Evolutionary conservation across 2,329 filamentous ascomycete species (phyloP), one percentile per base, ranked within the genome.

Genomic region (Pleoardoris graminearum): DNA sequence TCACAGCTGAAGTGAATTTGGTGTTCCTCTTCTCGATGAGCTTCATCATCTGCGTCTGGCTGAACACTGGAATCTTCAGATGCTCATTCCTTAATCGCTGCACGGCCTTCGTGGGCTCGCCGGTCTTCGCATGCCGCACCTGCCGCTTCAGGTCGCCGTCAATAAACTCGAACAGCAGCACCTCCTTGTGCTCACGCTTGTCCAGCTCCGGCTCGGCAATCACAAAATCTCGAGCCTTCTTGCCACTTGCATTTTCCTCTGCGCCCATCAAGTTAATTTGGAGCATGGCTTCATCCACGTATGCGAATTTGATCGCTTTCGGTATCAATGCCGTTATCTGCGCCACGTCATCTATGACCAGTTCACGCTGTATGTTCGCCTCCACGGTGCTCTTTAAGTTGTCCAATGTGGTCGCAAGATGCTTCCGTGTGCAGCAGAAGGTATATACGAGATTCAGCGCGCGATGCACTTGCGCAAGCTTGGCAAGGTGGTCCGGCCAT

Each of bases 391-490:
- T 83, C 62, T 87, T 91, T 41, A 99, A 89, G 5, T 88, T 96
- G 14, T 94, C 89, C 60, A 97, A 91, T 0, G 93, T 97, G 0
- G 94, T 97, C 0, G 90, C 86, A 23, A 97, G 81, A 65, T 97
- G 90, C 69, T 96, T 97, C 39, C 94, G 86, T 1, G 93, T 93
- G 69, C 87, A 94, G 76, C 91, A 96, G 69, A 99, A 97, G 0
- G 94, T 97, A 65, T 91, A 96, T 0, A 97, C 91, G 1, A 97
- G 77, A 63, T 96, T 99, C 54, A 99, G 76, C 1, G 94, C 93
- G 55, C 86, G 84, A 70, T 97, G 89, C 0, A 87, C 89, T 69
- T 87, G 86, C 22, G 88, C 85, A 7, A 97, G 80, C 36, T 80
- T 78, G 51, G 84, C 87, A 71, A 97, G 90, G 39, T 82, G 79